Evolutionary conservation across 202 grass and related monocot species (phyloP), one percentile per base, ranked within the genome.

Genomic region (Setaria italica): DNA sequence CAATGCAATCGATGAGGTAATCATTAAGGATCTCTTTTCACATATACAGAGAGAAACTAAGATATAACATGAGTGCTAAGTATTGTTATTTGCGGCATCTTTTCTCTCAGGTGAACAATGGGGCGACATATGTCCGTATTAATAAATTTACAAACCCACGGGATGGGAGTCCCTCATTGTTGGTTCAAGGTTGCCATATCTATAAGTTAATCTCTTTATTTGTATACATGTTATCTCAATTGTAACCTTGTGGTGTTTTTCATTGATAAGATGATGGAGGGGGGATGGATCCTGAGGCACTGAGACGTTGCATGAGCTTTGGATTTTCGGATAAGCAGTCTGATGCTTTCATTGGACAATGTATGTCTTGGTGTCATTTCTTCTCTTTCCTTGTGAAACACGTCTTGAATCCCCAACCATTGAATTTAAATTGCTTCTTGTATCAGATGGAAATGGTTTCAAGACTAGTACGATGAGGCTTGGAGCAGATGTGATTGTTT

Each of bases 391-490:
- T 66, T 77, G 53, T 80, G 55, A 89, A 77, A 76, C 80, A 47
- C 85, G 57, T 91, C 53, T 88, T 74, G n/a, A 72, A 77, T 11
- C 46, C 79, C 17, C 25, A 16, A 65, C 69, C 62, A 3, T 88
- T 86, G 74, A 88, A 87, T 87, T 89, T 76, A 53, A 60, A 63
- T 63, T 87, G 33, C 47, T 81, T 86, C 15, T 81, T 84, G 62
- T 81, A 39, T 85, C 83, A 99, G 97, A 99, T 97, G 97, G 97
- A 84, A 99, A 99, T 91, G 97, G 97, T 80, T 99, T 99, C 88
- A 99, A 99, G 83, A 99, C 97, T 57, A 99, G 94, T 91, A 99
- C 94, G 1, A 99, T 99, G 97, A 89, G 97, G 68, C 94, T 99
- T 88, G 97, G 97, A 88, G 94, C 92, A 34, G 97, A 99, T 91